Percentiles rank a stretch among this genome's conserved stretches.
Evolutionary conservation across 2,329 filamentous ascomycete genomes (phyloP).

Genomic region (Fusarium nurragi): DNA sequence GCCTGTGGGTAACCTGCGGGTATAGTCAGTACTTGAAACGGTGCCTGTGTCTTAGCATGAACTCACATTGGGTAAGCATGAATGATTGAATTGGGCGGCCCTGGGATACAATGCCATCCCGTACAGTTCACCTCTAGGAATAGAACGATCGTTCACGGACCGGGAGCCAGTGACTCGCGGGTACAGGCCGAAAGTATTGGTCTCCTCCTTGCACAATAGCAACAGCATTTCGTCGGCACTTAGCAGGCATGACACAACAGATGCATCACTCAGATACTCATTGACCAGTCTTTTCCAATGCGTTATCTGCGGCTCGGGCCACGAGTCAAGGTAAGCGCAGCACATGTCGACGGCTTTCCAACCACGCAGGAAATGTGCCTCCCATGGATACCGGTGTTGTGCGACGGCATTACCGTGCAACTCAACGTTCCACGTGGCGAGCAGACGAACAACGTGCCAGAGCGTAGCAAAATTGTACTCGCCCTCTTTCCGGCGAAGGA

Average conservation of each 20-base stretch:
- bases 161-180: conserved; percentile 37
- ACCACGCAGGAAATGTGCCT: conserved; percentile 35
- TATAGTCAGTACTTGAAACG: neutral
- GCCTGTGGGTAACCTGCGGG: conserved; percentile 40
- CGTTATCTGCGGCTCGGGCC: conserved; percentile 40
- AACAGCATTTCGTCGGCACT: conserved; percentile 35
- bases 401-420: neutral
- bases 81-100: conserved; percentile 46
- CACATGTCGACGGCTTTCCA: conserved; percentile 43
- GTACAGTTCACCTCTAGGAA: conserved; percentile 39
- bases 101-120: conserved; percentile 43
- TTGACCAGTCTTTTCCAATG: conserved; percentile 42
- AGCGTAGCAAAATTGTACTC: conserved; percentile 44
- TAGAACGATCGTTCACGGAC: conserved; percentile 10
- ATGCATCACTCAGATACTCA: conserved; percentile 37
- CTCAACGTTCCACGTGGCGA: conserved; percentile 41
- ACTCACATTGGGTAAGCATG: conserved; percentile 45
- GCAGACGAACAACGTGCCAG: conserved; percentile 44
- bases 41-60: too few species aligned
- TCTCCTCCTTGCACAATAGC: conserved; percentile 45
- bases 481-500: conserved; percentile 29
- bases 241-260: conserved; percentile 23
- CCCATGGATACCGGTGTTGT: conserved; percentile 6
- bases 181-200: conserved; percentile 46
- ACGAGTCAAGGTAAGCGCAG: conserved; percentile 44